Conservation (phyloP, 2,329 filamentous ascomycete species). For the Clonostachys byssicola region DNA sequence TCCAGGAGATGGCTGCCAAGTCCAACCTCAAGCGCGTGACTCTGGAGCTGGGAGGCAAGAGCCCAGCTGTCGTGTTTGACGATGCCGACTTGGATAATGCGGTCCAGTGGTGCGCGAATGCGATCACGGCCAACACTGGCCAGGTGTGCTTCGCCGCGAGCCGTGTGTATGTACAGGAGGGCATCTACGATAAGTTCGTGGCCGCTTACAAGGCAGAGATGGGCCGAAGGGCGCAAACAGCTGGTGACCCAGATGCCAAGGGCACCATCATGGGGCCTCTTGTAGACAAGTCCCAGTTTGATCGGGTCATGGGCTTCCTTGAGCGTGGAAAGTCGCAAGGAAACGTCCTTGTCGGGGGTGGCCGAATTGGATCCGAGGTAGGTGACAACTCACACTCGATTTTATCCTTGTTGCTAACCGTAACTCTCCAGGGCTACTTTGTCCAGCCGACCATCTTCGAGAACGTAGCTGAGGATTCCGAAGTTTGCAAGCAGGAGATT, state of each 20-base stretch:
- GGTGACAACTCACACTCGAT: slow-evolving; percentile 4
- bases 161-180: slow-evolving; percentile 62
- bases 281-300: slow-evolving; percentile 42
- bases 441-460: slow-evolving; percentile 42
- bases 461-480: slow-evolving; percentile 29
- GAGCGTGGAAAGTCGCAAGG: slow-evolving; percentile 31
- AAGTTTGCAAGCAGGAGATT: slow-evolving; percentile 49
- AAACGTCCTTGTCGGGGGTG: slow-evolving; percentile 27
- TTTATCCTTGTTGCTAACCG: not conserved
- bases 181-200: slow-evolving; percentile 58
- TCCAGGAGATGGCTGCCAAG: slow-evolving; percentile 57
- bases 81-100: slow-evolving; percentile 62
- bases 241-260: slow-evolving; percentile 57
- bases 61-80: slow-evolving; percentile 59
- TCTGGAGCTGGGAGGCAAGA: slow-evolving; percentile 70
- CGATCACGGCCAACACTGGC: slow-evolving; percentile 66
- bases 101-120: slow-evolving; percentile 27
- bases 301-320: slow-evolving; percentile 38
- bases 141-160: slow-evolving; percentile 75
- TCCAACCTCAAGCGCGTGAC: slow-evolving; percentile 67
- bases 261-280: slow-evolving; percentile 55
- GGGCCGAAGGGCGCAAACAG: slow-evolving; percentile 44
- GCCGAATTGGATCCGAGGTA: slow-evolving; percentile 28
- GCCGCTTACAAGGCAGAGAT: slow-evolving; percentile 55
- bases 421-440: slow-evolving; percentile 26